Conservation (phyloP, 164 flowering plant species). For the Dillenia suffruticosa region DNA sequence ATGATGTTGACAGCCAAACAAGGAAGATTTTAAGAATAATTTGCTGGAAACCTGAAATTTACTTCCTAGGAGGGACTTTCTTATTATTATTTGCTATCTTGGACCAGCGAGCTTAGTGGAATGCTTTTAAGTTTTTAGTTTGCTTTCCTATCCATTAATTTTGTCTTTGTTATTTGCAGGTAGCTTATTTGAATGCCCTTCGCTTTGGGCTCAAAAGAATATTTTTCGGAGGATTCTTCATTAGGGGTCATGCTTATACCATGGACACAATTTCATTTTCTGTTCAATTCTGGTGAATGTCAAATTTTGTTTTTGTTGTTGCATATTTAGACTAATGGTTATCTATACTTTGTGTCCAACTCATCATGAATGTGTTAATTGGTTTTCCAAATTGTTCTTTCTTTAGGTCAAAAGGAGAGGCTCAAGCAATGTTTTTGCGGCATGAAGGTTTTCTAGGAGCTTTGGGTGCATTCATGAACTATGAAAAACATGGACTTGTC, state of each 20-base stretch:
- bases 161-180: constrained; percentile 36
- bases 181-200: constrained; percentile 82
- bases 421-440: constrained; percentile 92
- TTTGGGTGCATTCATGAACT: constrained; percentile 98
- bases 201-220: constrained; percentile 92
- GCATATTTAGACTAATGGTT: not conserved
- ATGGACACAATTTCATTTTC: constrained; percentile 99
- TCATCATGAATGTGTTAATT: not conserved
- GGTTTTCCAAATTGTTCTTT: not conserved
- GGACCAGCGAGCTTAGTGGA: too few species aligned
- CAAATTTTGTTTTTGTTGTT: not conserved
- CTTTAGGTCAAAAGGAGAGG: constrained; percentile 82
- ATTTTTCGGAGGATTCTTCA: constrained; percentile 98
- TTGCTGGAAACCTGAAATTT: too few species aligned
- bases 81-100: too few species aligned
- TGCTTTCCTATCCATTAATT: not conserved
- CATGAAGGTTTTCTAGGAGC: constrained; percentile 99
- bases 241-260: constrained; percentile 94
- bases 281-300: constrained; percentile 79
- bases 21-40: too few species aligned
- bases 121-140: constrained; percentile 4
- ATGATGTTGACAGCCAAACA: too few species aligned
- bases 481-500: constrained; percentile 97
- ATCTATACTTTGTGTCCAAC: not conserved
- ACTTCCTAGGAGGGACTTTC: too few species aligned